Conservation (phyloP, 495 filamentous ascomycete genomes). For the Podospora didyma region DNA sequence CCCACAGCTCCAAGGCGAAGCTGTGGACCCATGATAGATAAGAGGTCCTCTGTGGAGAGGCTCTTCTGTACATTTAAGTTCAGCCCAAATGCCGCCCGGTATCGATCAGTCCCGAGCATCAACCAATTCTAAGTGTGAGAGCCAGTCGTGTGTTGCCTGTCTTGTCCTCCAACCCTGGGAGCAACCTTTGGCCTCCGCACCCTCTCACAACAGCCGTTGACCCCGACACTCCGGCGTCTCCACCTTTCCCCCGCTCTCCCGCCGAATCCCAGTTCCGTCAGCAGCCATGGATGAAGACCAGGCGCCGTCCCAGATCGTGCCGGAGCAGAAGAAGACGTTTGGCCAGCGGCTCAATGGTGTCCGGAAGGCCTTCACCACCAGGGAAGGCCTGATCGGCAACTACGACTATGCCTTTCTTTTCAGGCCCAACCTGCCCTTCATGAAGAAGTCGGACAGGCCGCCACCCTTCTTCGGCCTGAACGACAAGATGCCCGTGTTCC, state of each 20-base stretch:
- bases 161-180: not conserved
- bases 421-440: constrained; percentile 78
- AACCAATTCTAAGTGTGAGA: not conserved
- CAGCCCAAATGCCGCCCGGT: not conserved
- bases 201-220: not conserved
- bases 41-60: not conserved
- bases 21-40: not conserved
- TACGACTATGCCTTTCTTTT: constrained; percentile 79
- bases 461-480: constrained; percentile 88
- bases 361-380: constrained; percentile 42
- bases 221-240: not conserved
- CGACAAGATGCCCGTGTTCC: constrained; percentile 73
- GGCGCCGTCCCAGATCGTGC: constrained; percentile 40
- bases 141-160: too few species aligned
- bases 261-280: not conserved
- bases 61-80: constrained; percentile 9
- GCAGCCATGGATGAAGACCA: constrained; percentile 44
- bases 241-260: not conserved
- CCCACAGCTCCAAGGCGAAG: not conserved
- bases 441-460: constrained; percentile 57
- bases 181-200: not conserved
- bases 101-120: too few species aligned
- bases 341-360: constrained; percentile 24
- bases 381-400: constrained; percentile 72
- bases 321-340: constrained; percentile 30